phyloP scores from a whole-genome alignment of 2,329 filamentous ascomycete species.

The Scopulariopsis brevicaulis region DNA sequence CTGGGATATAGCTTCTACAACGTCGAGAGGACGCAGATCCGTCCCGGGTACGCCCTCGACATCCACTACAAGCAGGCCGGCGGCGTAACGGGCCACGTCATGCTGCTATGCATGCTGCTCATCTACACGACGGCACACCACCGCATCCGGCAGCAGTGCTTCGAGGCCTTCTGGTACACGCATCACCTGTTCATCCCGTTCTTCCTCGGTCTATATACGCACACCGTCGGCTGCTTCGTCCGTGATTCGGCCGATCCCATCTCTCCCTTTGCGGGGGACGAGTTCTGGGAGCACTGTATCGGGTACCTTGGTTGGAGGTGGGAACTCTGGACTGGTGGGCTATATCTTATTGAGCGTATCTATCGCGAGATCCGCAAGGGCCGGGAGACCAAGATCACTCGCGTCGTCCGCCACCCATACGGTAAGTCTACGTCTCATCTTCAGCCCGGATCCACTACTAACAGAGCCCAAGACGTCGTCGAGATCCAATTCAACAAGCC shows the following conservation, averaged over 20 bases:
- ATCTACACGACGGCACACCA: conserved; percentile 96
- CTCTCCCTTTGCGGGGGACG: conserved; percentile 73
- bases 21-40: conserved; percentile 74
- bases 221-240: conserved; percentile 93
- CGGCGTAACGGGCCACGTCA: conserved; percentile 90
- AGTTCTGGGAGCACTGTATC: conserved; percentile 87
- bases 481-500: conserved; percentile 97
- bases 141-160: conserved; percentile 91
- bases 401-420: conserved; percentile 91
- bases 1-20: conserved; percentile 69
- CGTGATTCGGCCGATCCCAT: conserved; percentile 61
- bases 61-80: conserved; percentile 87
- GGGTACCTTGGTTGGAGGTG: conserved; percentile 96
- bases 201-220: conserved; percentile 84
- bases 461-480: conserved; percentile 57
- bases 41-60: conserved; percentile 68
- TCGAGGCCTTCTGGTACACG: conserved; percentile 98
- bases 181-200: conserved; percentile 99
- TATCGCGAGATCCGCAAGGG: conserved; percentile 84
- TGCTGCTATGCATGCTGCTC: conserved; percentile 97
- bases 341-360: conserved; percentile 80
- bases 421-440: conserved; percentile 38
- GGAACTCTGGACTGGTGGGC: conserved; percentile 75
- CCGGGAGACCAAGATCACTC: conserved; percentile 78
- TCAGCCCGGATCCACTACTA: conserved; percentile 11